Base-by-base conservation (phyloP, 129 eudicot species). In the Arctium minus region DNA sequence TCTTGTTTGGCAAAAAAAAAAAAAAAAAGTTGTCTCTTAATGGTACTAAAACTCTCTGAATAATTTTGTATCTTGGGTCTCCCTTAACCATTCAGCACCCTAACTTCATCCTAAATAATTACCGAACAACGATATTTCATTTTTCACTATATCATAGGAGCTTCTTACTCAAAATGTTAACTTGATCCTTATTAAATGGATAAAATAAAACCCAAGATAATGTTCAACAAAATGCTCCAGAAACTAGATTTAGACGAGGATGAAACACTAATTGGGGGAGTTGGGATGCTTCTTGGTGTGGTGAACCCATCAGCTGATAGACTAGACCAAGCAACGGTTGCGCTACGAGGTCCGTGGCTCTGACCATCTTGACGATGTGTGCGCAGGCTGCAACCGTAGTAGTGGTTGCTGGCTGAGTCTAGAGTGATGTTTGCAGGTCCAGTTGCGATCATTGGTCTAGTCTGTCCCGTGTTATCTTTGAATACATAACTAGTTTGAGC, bases 231-330 rank as follows among this genome's bases (percentile, higher is more conserved):
- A 18, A 73, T 73, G 56, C 77, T 39, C 40, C 42, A n/a, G 77
- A 73, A 73, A 73, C 77, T 73, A 73, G 77, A 73, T 73, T 73
- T 64, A 64, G 70, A 64, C 22, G 40, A 17, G 33, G 77, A 44
- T 38, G 70, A 64, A 64, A 27, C 70, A 64, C 70, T 64, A 22
- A 22, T 22, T n/a, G 33, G 30, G 32, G 70, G 77, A 1, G 60
- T 60, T 73, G 17, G 77, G 77, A 6, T 73, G 60, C 31, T n/a
- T 73, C 39, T 18, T 6, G 56, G 35, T 39, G 77, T 39, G 8
- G 27, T 56, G 27, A 56, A 17, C 65, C 27, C 65, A 62, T 2
- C 31, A 62, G 76, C 15, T 73, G 56, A 73, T 8, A 3, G 33
- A 33, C 50, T n/a, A 29, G 30, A 17, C 70, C 31, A 64, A 22